These are phyloP conservation scores for Spiraea crenata DNA, from an alignment of 331 rosid genomes.

Conservation along the genomic window DNA sequence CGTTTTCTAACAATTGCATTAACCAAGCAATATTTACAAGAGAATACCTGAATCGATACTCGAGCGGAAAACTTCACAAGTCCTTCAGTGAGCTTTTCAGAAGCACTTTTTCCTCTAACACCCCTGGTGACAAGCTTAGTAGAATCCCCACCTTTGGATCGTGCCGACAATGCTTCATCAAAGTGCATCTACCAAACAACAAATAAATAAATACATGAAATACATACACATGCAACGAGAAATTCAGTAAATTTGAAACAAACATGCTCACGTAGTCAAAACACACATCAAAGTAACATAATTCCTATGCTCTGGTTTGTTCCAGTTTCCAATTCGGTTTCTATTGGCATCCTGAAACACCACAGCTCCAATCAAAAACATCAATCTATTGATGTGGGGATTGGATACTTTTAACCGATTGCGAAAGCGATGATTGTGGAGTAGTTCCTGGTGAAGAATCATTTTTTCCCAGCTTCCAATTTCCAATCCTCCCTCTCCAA, in stretches of 20 bases:
- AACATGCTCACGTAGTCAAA: not conserved
- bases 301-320: too few relatives aligned
- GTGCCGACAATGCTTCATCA: slow-evolving; percentile 91
- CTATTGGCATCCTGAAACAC: too few relatives aligned
- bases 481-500: too few relatives aligned
- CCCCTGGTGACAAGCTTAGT: slow-evolving; percentile 81
- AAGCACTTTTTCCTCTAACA: slow-evolving; percentile 73
- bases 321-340: too few relatives aligned
- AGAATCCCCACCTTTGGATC: slow-evolving; percentile 77
- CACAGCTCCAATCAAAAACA: too few relatives aligned
- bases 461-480: too few relatives aligned
- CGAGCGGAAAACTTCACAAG: slow-evolving; percentile 88
- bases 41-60: slow-evolving; percentile 77
- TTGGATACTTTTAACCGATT: too few relatives aligned
- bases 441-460: too few relatives aligned
- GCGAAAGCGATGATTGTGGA: too few relatives aligned
- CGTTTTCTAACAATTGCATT: not conserved
- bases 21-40: not conserved
- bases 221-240: slow-evolving; percentile 21
- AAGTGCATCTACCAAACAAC: slow-evolving; percentile 72
- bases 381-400: too few relatives aligned
- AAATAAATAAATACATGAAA: not conserved
- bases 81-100: slow-evolving; percentile 87
- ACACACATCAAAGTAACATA: too few relatives aligned
- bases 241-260: slow-evolving; percentile 8